Percentiles rank a stretch among this genome's conserved stretches.
These are phyloP conservation scores for Nemophila menziesii DNA, from an alignment of 257 asterid genomes.

Conservation along the genomic window DNA sequence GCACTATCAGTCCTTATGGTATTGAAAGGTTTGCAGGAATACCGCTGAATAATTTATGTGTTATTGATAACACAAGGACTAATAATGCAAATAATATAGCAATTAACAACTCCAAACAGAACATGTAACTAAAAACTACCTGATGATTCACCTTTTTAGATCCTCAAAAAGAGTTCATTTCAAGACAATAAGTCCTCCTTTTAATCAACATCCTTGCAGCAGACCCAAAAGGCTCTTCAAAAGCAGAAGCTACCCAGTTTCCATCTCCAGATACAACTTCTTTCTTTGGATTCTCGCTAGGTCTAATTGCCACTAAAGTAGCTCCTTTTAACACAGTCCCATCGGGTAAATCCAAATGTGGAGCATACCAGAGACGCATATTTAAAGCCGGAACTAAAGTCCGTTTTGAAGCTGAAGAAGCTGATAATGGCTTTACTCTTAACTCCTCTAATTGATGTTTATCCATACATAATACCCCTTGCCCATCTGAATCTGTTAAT, in stretches of 20 bases:
- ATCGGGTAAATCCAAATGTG: constrained; percentile 65
- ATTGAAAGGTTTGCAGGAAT: too few species aligned
- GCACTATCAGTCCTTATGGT: too few species aligned
- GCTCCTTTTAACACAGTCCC: constrained; percentile 84
- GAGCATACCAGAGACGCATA: constrained; percentile 77
- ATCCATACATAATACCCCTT: constrained; percentile 57
- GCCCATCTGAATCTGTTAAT: constrained; percentile 56
- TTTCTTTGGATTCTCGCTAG: constrained; percentile 55
- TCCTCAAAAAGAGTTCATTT: constrained; percentile 85
- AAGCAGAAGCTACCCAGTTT: constrained; percentile 22
- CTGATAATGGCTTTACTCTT: constrained; percentile 62
- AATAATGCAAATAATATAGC: too few species aligned
- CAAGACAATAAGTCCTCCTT: constrained; percentile 82
- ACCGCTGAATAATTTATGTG: too few species aligned
- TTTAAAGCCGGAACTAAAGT: constrained; percentile 78
- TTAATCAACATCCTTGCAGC: constrained; percentile 80
- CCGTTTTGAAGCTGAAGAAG: constrained; percentile 60
- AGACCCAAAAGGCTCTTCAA: constrained; percentile 65
- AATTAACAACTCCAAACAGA: too few species aligned
- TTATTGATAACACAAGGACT: too few species aligned
- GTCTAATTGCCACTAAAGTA: constrained; percentile 69
- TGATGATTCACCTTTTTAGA: not conserved
- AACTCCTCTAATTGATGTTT: constrained; percentile 61
- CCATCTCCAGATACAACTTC: constrained; percentile 33
- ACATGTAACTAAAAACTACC: not conserved